Base-by-base conservation (phyloP, 139 green algal genomes). In the Eudorina sp. region DNA sequence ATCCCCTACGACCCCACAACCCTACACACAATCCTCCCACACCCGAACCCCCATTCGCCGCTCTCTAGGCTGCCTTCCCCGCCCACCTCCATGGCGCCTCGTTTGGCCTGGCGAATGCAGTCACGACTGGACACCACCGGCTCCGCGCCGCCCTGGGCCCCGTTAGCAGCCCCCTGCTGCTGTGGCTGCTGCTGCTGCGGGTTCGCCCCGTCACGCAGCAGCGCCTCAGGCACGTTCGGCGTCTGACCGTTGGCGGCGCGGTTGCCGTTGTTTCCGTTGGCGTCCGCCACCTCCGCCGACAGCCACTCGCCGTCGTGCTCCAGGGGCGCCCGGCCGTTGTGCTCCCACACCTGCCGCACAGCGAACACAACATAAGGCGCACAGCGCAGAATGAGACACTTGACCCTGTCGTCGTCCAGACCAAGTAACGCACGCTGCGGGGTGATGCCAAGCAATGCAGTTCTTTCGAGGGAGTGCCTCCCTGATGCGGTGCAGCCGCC, bases 271-370 rank as follows among this genome's bases (percentile, higher is more conserved):
- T 14, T 68, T n/a, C 58, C 9, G 18, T 31, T n/a, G 58, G 34
- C 68, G 70, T 55, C 40, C 9, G 27, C 9, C 45, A 25, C 43
- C 73, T 64, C 75, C 75, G 48, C 75, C 7, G 58, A 74, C 40
- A 85, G 25, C 53, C 55, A 70, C 40, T 74, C 79, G 27, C 79
- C 79, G 40, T 85, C 79, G 60, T 85, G 79, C 79, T 85, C 79
- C 60, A 85, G 60, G 41, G 79, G 79, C 1, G 58, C 79, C 0
- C 79, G 58, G 27, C 27, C 58, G 36, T 46, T 69, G 79, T 85
- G 79, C 79, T 85, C 79, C 58, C 58, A 74, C 79, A 85, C 79
- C 79, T 85, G 55, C 3, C n/a, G n/a, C n/a, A n/a, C n/a, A n/a
- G n/a, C n/a, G n/a, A n/a, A n/a, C n/a, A n/a, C n/a, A n/a, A n/a